Conservation (phyloP, 768 basidiomycete genomes). For the Cubamyces sp. region DNA sequence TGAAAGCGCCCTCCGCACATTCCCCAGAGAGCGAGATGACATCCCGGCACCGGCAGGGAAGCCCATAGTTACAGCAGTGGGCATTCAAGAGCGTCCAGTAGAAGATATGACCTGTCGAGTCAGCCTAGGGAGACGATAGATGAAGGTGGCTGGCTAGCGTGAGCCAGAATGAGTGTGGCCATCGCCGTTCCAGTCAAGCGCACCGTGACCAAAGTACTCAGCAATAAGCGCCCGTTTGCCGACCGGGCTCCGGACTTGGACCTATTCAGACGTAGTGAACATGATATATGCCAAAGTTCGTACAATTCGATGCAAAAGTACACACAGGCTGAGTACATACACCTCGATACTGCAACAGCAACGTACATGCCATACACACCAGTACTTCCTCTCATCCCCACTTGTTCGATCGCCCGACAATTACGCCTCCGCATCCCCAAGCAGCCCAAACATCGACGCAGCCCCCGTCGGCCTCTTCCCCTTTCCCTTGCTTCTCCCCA, state of each 20-base stretch:
- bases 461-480: conserved; percentile 29
- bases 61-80: not conserved
- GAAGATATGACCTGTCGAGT: too few species aligned
- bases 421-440: conserved; percentile 44
- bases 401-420: not conserved
- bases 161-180: not conserved
- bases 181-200: not conserved
- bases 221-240: not conserved
- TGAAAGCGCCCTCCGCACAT: not conserved
- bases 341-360: not conserved
- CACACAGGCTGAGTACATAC: too few species aligned
- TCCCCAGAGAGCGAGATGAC: not conserved
- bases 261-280: too few species aligned
- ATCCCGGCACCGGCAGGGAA: not conserved
- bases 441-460: conserved; percentile 44
- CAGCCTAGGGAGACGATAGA: not conserved
- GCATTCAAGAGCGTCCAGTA: too few species aligned
- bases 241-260: too few species aligned
- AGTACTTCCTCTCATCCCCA: not conserved
- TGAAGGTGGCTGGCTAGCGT: not conserved
- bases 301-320: too few species aligned
- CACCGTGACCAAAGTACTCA: not conserved
- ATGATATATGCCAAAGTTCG: too few species aligned
- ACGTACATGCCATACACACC: not conserved
- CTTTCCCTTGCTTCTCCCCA: conserved; percentile 28